Percentiles rank a stretch among this genome's conserved stretches.
These are phyloP conservation scores for Erodium trifolium DNA, from an alignment of 441 rosid genomes.

Conservation along the genomic window DNA sequence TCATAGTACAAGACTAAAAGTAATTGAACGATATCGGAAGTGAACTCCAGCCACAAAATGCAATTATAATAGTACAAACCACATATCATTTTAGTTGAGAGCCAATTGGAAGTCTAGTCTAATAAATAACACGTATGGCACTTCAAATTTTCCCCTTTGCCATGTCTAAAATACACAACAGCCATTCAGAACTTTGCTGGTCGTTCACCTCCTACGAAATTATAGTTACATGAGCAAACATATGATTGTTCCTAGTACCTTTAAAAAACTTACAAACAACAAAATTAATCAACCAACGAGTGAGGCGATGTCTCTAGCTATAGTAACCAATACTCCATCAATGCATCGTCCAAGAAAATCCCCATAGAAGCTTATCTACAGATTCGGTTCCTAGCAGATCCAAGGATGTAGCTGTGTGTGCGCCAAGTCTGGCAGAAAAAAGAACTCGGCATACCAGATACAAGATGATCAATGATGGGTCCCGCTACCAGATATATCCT, in stretches of 20 bases:
- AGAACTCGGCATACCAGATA: slow-evolving; percentile 5
- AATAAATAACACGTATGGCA: not conserved
- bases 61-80: not conserved
- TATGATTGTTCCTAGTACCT: too few relatives aligned
- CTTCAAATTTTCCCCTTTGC: not conserved
- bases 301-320: too few relatives aligned
- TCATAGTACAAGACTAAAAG: not conserved
- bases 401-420: not conserved
- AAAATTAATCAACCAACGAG: too few relatives aligned
- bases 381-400: not conserved
- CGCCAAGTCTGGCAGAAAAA: not conserved
- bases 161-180: not conserved
- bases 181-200: not conserved
- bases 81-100: too few relatives aligned
- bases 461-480: slow-evolving; percentile 16
- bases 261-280: not conserved
- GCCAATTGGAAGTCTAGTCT: not conserved
- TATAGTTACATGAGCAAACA: not conserved
- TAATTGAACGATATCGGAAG: not conserved
- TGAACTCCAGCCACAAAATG: not conserved
- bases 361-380: not conserved
- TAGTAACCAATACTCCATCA: too few relatives aligned
- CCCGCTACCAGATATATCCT: slow-evolving; percentile 21
- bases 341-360: not conserved
- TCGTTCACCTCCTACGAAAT: not conserved